These are phyloP conservation scores for Cladosporium sp. DNA, from an alignment of 2,329 filamentous ascomycete species.

Conservation along the genomic window DNA sequence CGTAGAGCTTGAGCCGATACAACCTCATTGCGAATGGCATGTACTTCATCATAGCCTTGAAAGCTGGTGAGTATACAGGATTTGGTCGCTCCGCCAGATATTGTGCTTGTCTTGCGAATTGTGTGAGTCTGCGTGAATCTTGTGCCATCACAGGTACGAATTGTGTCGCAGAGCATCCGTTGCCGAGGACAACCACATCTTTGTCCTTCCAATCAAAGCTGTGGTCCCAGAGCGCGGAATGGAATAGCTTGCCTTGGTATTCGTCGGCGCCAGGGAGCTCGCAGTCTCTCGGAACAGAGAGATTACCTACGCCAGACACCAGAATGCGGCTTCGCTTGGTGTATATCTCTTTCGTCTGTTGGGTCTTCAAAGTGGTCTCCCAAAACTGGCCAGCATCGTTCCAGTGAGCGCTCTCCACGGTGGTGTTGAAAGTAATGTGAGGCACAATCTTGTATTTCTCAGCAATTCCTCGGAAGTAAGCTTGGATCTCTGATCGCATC, in stretches of 20 bases:
- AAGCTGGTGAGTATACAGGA: slow-evolving; percentile 34
- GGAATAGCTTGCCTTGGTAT: slow-evolving; percentile 32
- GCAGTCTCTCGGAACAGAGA: slow-evolving; percentile 24
- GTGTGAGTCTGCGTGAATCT: slow-evolving; percentile 26
- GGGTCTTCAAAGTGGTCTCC: slow-evolving; percentile 23
- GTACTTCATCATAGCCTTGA: slow-evolving; percentile 42
- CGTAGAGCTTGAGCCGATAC: slow-evolving; percentile 39
- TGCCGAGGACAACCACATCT: slow-evolving; percentile 29
- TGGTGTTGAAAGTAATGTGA: slow-evolving; percentile 21
- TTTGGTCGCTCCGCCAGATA: slow-evolving; percentile 41
- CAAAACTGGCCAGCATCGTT: slow-evolving; percentile 21
- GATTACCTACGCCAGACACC: slow-evolving; percentile 25
- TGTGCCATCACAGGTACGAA: slow-evolving; percentile 32
- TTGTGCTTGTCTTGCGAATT: slow-evolving; percentile 29
- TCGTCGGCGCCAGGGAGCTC: slow-evolving; percentile 26
- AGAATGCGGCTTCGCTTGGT: slow-evolving; percentile 20
- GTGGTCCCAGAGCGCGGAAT: slow-evolving; percentile 31
- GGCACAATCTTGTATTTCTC: slow-evolving; percentile 30
- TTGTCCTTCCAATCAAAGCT: slow-evolving; percentile 27
- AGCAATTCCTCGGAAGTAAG: slow-evolving; percentile 36
- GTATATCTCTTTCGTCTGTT: slow-evolving; percentile 18
- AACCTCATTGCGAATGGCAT: slow-evolving; percentile 41
- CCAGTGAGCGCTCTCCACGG: slow-evolving; percentile 25
- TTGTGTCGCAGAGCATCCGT: slow-evolving; percentile 35
- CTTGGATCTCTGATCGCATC: slow-evolving; percentile 35